Percentiles rank a stretch among this genome's conserved stretches.
Conservation (phyloP, 805 yeast species). For the Candida oleophila region DNA sequence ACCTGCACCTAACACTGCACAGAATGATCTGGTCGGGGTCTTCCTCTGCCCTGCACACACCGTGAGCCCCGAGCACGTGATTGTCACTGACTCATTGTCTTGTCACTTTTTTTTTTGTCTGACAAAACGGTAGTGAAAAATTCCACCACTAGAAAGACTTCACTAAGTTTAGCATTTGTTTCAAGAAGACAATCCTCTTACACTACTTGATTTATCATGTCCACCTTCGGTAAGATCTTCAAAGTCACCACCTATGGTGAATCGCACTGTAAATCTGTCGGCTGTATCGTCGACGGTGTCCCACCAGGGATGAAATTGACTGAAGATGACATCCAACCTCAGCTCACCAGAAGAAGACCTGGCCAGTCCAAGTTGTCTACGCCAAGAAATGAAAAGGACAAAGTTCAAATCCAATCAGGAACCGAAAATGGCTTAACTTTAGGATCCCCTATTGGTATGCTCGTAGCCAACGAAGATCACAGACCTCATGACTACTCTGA, state of each 20-base stretch:
- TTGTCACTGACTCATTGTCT: no score
- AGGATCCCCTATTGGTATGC: constrained; percentile 95
- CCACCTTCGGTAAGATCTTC: constrained; percentile 41
- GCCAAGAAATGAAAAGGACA: constrained; percentile 94
- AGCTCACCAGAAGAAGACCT: constrained; percentile 94
- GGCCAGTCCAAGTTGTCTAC: constrained; percentile 92
- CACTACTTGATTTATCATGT: constrained; percentile 36
- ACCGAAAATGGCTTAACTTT: constrained; percentile 86
- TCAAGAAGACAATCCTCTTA: no score
- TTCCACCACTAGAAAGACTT: no score
- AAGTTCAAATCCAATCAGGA: constrained; percentile 91
- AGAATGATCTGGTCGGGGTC: no score
- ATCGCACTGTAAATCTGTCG: constrained; percentile 95
- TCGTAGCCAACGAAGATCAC: constrained; percentile 92
- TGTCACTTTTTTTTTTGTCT: no score
- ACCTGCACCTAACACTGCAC: no score
- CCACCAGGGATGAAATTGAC: constrained; percentile 90
- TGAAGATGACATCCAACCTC: constrained; percentile 92
- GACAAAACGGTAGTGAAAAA: no score
- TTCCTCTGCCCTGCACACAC: no score
- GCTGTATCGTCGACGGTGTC: constrained; percentile 97
- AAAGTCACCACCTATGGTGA: constrained; percentile 96
- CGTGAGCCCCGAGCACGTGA: no score
- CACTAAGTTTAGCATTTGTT: no score
- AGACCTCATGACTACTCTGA: constrained; percentile 95